Base-by-base conservation (phyloP, 2,329 filamentous ascomycete species). In the Sclerotinia sclerotiorum region DNA sequence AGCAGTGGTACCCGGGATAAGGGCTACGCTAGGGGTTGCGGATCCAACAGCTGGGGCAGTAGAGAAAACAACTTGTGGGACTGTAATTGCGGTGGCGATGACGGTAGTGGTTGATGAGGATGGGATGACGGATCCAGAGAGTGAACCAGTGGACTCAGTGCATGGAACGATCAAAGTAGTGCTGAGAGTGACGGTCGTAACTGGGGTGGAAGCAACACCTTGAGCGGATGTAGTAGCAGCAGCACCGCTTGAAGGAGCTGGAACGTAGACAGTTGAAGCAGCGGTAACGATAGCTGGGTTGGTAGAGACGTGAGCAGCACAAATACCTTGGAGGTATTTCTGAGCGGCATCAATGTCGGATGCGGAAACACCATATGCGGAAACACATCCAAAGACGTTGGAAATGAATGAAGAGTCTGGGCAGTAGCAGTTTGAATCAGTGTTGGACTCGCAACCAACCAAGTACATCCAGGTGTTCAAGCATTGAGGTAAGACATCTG, bases 291-390 rank as follows among this genome's bases (percentile, higher is more conserved):
- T 91, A 72, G 85, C 91, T n/a, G 94, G 93, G 86, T 97, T 97
- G 78, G 85, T 75, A 21, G 85, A 83, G 48, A 92, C 85, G 80
- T 90, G 89, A 65, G 85, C 81, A 69, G 91, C 93, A 82, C 94
- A 98, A 81, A 98, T 92, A 60, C 94, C 94, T 80, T 94, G 90
- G 84, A 97, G 90, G 87, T 92, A 97, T 75, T 86, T 85, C 69
- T 95, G 85, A 70, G 93, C 92, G 74, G 88, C 81, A 67, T 87
- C 83, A 74, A 94, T 84, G 77, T 91, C 85, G 57, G 85, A 82
- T 70, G 89, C 85, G 69, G 85, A 84, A 69, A 85, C 84, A 72
- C 89, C 90, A 84, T 93, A 90, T 68, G 93, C 86, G 76, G 89
- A 87, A 74, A 98, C 84, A 82, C 94, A 98, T 71, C 86, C 82